Base-by-base conservation (phyloP, 1,284 basidiomycete species). In the Sanghuangporus baumii region DNA sequence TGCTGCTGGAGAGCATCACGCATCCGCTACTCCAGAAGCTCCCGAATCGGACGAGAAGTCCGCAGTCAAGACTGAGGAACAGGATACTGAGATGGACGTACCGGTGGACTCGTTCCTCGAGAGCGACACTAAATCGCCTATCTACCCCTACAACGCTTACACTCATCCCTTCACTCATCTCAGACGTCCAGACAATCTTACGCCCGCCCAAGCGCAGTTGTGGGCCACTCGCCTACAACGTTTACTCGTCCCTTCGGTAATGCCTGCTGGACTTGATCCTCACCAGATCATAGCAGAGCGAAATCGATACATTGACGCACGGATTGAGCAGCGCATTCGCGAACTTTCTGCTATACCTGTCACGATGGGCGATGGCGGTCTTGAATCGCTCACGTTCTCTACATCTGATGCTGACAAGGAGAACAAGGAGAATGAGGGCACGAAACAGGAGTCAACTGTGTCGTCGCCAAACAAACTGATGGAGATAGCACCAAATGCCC, bases 81-180 rank as follows among this genome's bases (percentile, higher is more conserved):
- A 69, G 37, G 69, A 70, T 38, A 66, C 71, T 20, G 67, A 69
- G 6, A 70, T 72, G 11, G 83, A 88, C 66, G 72, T 87, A 63
- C 84, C 88, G 31, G 87, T 87, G 67, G 86, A 83, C 0, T 82
- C 85, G 2, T 87, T 86, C 71, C 79, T 93, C 51, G 93, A 96
- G 68, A 89, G 94, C 72, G 87, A 96, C 71, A 78, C 84, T 54
- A 81, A 84, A 65, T 94, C 93, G 2, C 82, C 87, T 57, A 88
- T 98, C 63, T 96, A 97, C 71, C 96, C 96, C 0, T 98, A 96
- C 81, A 98, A 98, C 74, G 89, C 96, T n/a, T 97, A 89, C 74
- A 81, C 83, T 31, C 87, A 96, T 70, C 96, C 96, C 0, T 89
- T 93, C 70, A 82, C 88, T 3, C 86, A 90, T 68, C 84, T 93